Conservation (phyloP, 805 yeast species). For the Candida nitratophila region DNA sequence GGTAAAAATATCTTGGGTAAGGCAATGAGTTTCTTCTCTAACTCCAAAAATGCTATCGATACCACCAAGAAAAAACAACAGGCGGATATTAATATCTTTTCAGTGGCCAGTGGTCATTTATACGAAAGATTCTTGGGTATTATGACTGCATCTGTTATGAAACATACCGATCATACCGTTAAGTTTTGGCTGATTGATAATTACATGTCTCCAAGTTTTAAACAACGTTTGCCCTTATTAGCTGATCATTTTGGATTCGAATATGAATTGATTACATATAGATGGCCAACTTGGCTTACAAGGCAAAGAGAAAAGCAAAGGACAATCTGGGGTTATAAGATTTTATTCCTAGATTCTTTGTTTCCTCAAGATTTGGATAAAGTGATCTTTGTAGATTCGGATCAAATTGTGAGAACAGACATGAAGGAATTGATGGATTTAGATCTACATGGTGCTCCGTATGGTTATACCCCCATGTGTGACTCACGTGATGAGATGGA, state of each 20-base stretch:
- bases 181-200: conserved; percentile 86
- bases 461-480: conserved; percentile 85
- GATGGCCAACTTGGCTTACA: conserved; percentile 91
- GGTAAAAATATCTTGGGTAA: neutral
- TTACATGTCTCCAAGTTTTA: conserved; percentile 67
- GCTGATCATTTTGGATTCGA: conserved; percentile 56
- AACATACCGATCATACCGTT: conserved; percentile 54
- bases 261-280: conserved; percentile 73
- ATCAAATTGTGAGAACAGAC: conserved; percentile 74
- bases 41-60: neutral
- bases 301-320: conserved; percentile 73
- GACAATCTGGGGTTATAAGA: conserved; percentile 83
- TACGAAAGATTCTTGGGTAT: conserved; percentile 69
- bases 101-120: conserved; percentile 75
- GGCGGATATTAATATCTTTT: conserved; percentile 71
- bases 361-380: conserved; percentile 74
- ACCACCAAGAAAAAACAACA: conserved; percentile 22
- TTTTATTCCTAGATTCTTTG: conserved; percentile 76
- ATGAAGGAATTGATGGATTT: conserved; percentile 58
- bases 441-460: conserved; percentile 76
- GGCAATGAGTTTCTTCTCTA: neutral
- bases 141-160: conserved; percentile 76
- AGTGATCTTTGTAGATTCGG: conserved; percentile 82
- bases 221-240: conserved; percentile 48
- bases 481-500: conserved; percentile 75